Evolutionary conservation across 2,329 filamentous ascomycete genomes (phyloP).

Genomic region (Botrytis medusae): DNA sequence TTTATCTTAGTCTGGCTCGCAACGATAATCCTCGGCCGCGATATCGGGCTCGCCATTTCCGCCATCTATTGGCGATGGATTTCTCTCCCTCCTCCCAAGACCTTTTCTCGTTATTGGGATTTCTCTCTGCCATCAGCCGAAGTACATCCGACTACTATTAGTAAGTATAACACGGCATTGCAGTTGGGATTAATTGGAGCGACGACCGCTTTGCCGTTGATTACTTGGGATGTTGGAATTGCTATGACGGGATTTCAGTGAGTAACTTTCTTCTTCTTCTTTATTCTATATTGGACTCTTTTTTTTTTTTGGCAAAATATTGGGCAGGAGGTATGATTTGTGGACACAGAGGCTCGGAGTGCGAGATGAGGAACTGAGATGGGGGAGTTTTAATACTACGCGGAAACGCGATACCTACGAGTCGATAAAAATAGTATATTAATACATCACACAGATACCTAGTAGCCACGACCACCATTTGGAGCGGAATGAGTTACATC

Average conservation of each 20-base stretch:
- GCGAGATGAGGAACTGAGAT: neutral
- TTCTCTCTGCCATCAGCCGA: conserved; percentile 88
- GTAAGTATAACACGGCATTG: conserved; percentile 90
- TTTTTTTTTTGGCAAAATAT: neutral
- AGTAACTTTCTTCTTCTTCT: conserved; percentile 41
- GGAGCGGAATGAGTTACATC: conserved; percentile 91
- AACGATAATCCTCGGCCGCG: conserved; percentile 84
- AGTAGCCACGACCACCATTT: conserved; percentile 85
- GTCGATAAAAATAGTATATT: conserved; percentile 34
- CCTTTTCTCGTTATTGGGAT: conserved; percentile 92
- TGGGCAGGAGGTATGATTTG: neutral
- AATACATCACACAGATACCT: conserved; percentile 57
- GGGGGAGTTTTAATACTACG: neutral
- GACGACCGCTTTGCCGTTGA: conserved; percentile 76
- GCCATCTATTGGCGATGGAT: conserved; percentile 97
- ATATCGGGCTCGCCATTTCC: conserved; percentile 76
- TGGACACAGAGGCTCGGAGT: neutral
- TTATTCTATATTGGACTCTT: too few relatives aligned
- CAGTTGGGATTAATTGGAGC: conserved; percentile 84
- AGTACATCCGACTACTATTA: conserved; percentile 78
- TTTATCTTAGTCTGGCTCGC: conserved; percentile 71
- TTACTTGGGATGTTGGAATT: conserved; percentile 57
- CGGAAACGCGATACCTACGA: too few relatives aligned
- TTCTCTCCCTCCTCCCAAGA: conserved; percentile 89
- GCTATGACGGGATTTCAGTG: conserved; percentile 64